Evolutionary conservation across 371 early-diverging fungal species (phyloP), one percentile per base, ranked within the genome.

Genomic region (Cokeromyces recurvatus): DNA sequence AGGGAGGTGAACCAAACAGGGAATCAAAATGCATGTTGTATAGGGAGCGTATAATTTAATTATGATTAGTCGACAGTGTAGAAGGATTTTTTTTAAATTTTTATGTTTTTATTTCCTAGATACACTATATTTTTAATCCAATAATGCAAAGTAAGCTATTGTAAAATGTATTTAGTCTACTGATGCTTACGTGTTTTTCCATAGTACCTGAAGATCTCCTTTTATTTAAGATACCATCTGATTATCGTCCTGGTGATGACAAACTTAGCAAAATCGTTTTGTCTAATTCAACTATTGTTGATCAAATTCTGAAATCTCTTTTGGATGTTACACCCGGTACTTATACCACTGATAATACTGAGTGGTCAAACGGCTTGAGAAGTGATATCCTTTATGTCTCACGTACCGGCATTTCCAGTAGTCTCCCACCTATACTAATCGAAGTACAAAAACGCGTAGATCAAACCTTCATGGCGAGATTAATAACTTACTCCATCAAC

Each of bases 361-460:
- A 48, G 21, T 48, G 48, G 48, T 1, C 22, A 1, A 22, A 48
- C 15, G 48, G 32, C 29, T 32, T 14, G 0, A 25, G 48, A 29
- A 32, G 22, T 15, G 39, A 48, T 20, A 22, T 38, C n/a, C 32
- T 39, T 1, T 48, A 39, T 48, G 38, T 38, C 25, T 29, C 46
- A 36, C 23, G 46, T 25, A 22, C 27, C 12, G 38, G 46, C 5
- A 31, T 48, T 39, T 11, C 15, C 11, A 38, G 19, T 29, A 20
- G 14, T 21, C 34, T 42, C 14, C 43, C 49, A 36, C 49, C 42
- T 12, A 49, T 42, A 10, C 35, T 49, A 16, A 35, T 49, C n/a
- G 49, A 49, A 34, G 49, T 49, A 3, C 41, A 49, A 34, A 32
- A 32, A 11, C 17, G n/a, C 21, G 31, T 48, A 19, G 21, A 48